Base-by-base conservation (phyloP, 345 rosid species). In the Gossypium rotundifolium region DNA sequence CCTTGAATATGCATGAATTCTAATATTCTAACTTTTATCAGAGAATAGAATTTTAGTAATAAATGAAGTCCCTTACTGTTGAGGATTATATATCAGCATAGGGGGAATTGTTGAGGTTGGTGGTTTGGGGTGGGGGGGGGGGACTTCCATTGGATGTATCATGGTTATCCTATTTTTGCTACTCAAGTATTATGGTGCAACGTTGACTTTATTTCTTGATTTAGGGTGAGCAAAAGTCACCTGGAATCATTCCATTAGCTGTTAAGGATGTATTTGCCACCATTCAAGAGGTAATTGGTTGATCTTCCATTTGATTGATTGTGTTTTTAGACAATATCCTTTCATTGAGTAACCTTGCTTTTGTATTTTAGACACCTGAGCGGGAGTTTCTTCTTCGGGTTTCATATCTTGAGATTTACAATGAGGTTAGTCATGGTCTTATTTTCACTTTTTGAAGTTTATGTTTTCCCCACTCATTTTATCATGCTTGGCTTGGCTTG, bases 201-300 rank as follows among this genome's bases (percentile, higher is more conserved):
- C 23, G 22, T 74, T 33, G 66, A 55, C 55, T 22, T 57, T 45
- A 6, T 33, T 22, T 57, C 65, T 74, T 76, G 38, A 73, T 83
- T 51, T 63, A 94, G 98, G 98, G 98, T 61, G 98, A 92, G 84
- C 98, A 94, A 79, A 92, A 91, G 84, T 94, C 94, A 81, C 98
- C 98, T 64, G 97, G 98, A 75, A 79, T 92, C 17, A 90, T 94
- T 76, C 98, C 97, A 2, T 69, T 94, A 87, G 95, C 98, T 1
- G 89, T 94, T 79, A 92, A 94, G 83, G 97, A 94, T 78, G 98
- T 89, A 6, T 94, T 92, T 84, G 89, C 93, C 79, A 90, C 93
- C 77, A 94, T 94, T 79, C 98, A 94, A 85, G 97, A 94, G 95
- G 97, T 94, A 81, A 65, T 58, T 27, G 45, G 52, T 74, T 72